Evolutionary conservation across 768 basidiomycete species (phyloP).

Genomic region (Mycena sanguinolenta): DNA sequence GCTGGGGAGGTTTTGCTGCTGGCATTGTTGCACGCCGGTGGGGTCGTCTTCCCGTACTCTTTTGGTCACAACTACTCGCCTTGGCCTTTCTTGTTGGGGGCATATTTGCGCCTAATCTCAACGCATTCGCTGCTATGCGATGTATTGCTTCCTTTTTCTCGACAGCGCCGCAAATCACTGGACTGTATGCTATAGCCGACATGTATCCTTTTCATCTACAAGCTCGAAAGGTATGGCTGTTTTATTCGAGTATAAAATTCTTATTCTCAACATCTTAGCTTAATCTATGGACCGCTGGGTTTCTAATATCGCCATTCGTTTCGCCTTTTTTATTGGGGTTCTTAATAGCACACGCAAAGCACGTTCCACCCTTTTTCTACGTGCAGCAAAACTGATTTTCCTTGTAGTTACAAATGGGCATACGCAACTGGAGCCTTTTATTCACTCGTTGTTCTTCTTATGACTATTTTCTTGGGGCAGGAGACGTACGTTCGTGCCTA

Average conservation of each 20-base stretch:
- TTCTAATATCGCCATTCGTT: constrained; percentile 61
- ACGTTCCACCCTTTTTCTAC: neutral
- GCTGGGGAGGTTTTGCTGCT: constrained; percentile 63
- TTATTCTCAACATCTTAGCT: constrained; percentile 47
- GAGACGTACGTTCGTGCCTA: constrained; percentile 59
- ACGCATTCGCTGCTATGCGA: constrained; percentile 57
- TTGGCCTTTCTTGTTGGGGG: constrained; percentile 65
- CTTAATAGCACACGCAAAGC: constrained; percentile 55
- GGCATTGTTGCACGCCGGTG: constrained; percentile 65
- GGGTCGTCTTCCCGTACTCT: constrained; percentile 72
- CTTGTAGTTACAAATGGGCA: constrained; percentile 57
- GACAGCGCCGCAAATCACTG: constrained; percentile 68
- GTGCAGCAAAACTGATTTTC: neutral
- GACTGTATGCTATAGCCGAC: constrained; percentile 65
- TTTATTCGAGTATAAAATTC: neutral
- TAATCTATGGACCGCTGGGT: constrained; percentile 71
- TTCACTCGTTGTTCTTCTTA: constrained; percentile 54
- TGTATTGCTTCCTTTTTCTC: constrained; percentile 52
- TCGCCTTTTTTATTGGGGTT: constrained; percentile 67
- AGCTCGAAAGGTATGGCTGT: constrained; percentile 60
- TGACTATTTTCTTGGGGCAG: constrained; percentile 59
- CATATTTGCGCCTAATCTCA: constrained; percentile 65
- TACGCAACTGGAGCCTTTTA: constrained; percentile 65
- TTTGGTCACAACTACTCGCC: constrained; percentile 68
- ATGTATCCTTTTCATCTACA: constrained; percentile 73